Evolutionary conservation across 2,329 filamentous ascomycete genomes (phyloP), one percentile per base, ranked within the genome.

Genomic region (Sclerotinia trifoliorum): DNA sequence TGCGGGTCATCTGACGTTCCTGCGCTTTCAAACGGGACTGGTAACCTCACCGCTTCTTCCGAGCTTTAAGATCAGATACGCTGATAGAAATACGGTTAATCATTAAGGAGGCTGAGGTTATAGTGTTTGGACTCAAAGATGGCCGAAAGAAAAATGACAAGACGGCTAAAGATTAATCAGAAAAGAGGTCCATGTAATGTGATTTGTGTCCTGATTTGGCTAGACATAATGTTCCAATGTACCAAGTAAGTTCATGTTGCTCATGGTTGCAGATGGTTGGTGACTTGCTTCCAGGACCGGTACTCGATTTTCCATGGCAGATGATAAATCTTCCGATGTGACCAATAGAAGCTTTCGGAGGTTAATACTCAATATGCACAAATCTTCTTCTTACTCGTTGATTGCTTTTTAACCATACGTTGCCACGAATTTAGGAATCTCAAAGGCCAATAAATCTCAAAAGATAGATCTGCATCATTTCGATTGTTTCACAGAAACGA

Each of bases 391-490:
- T 64, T 35, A 26, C 48, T 54, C n/a, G 48, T 64, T 26, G 15
- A 29, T 62, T 62, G 7, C 46, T 13, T 49, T 19, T 49, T 13
- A 7, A 39, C 29, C 19, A 19, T 17, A 6, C 10, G 17, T 19
- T 11, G 26, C 1, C 13, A 6, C 26, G 48, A 29, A 46, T 56
- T 5, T 46, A 8, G 13, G 13, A 35, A 48, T 58, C 26, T 42
- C 39, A 24, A 42, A 10, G 10, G 42, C 21, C 32, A 29, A 29
- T 10, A 4, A 35, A 35, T 48, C 17, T 48, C 39, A 44, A 49
- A 44, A 29, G 29, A n/a, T 44, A 60, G 65, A 66, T 61, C 44
- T 61, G 32, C 65, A 66, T 61, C 64, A 58, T 51, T 66, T 66
- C 64, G 35, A 61, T 58, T 61, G 55, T 66, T 44, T 52, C 55